Percentiles rank a stretch among this genome's conserved stretches.
These are phyloP conservation scores for Ensete glaucum DNA, from an alignment of 176 grass and related monocot species.

Conservation along the genomic window DNA sequence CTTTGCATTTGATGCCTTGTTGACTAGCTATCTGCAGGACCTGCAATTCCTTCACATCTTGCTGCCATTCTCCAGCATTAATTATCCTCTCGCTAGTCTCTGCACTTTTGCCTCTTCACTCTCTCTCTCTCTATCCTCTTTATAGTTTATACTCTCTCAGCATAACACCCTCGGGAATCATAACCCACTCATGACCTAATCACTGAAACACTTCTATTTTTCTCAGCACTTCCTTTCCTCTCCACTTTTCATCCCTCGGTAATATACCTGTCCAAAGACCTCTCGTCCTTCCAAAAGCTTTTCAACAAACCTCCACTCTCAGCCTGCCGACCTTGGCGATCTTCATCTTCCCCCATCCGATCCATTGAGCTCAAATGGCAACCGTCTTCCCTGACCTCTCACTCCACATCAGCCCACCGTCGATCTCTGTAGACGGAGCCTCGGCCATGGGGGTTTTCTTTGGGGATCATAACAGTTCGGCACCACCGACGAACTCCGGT, in stretches of 20 bases:
- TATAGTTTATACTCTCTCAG: constrained; percentile 29
- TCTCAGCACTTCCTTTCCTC: constrained; percentile 24
- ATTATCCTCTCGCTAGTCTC: background rate
- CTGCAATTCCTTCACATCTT: background rate
- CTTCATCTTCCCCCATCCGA: background rate
- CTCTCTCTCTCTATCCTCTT: constrained; percentile 22
- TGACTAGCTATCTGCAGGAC: too few relatives aligned
- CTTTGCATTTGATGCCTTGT: too few relatives aligned
- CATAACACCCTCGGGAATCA: constrained; percentile 46
- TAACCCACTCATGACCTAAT: constrained; percentile 87
- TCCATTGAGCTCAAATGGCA: background rate
- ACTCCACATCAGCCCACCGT: constrained; percentile 67
- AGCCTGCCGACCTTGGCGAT: too few relatives aligned
- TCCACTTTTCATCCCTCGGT: constrained; percentile 9
- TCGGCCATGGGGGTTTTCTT: background rate
- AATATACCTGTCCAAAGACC: constrained; percentile 1
- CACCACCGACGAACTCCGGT: constrained; percentile 15
- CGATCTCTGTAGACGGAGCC: background rate
- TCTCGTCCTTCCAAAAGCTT: background rate
- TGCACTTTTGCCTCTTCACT: background rate
- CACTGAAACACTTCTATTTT: constrained; percentile 38
- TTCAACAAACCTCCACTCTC: too few relatives aligned
- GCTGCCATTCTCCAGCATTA: background rate
- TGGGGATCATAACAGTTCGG: background rate
- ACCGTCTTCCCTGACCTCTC: constrained; percentile 46